Evolutionary conservation across 768 basidiomycete genomes (phyloP), one percentile per base, ranked within the genome.

Genomic region (Pulveroboletus sp.): DNA sequence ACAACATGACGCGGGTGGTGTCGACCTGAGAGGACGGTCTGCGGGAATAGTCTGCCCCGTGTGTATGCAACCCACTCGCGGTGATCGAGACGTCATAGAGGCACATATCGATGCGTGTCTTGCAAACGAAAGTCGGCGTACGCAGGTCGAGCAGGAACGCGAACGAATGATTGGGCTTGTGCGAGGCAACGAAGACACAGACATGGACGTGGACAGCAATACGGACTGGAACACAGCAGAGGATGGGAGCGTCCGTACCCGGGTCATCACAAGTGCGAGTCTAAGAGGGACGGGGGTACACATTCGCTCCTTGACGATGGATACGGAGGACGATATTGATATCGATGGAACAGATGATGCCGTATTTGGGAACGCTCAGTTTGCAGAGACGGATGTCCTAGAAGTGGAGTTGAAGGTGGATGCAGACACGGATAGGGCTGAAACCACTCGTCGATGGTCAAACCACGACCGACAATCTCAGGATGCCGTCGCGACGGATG

Each of bases 101-200:
- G 87, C 86, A 14, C 89, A 92, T 67, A 78, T 92, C n/a, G 86
- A 92, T 58, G 74, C 86, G 7, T 92, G 89, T 62, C 65, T 92
- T 38, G 80, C 80, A 5, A 71, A 86, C 57, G 79, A 81, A 57
- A 71, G 57, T 42, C 50, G 62, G 45, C 69, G 74, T 44, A 66
- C 69, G 39, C 69, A 69, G 40, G 67, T 71, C 43, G 65, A 71
- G 35, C 60, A 62, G 32, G 55, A 61, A 36, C 65, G 57, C 24
- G 56, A 51, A 43, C 62, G 54, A 30, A 44, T 50, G 37, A 56
- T 49, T 32, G 65, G 67, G 28, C 68, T 70, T 14, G 55, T 50
- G 17, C 69, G 67, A 62, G 69, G 32, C 54, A 67, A 51, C 63
- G 70, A 47, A 58, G 66, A 58, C 24, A 36, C 17, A 60, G 63